A percentile compares a stretch with the other conserved stretches of the same genome.
phyloP scores from a whole-genome alignment of 2,329 filamentous ascomycete genomes.

The Trichoderma koningiopsis region DNA sequence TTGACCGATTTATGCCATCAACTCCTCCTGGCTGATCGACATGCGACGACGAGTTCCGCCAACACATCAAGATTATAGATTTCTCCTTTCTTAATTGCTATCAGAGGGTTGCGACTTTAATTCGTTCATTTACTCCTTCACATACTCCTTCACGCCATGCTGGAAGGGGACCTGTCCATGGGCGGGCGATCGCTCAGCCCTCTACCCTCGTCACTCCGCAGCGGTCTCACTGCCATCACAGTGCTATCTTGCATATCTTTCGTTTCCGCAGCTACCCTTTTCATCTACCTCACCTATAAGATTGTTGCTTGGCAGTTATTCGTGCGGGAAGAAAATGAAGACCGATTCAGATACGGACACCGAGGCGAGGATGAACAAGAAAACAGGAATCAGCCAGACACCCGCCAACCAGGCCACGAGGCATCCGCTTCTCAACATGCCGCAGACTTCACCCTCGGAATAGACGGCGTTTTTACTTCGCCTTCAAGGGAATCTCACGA shows the following conservation, averaged over 20 bases:
- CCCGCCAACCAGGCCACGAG: slow-evolving; percentile 1
- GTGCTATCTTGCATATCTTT: slow-evolving; percentile 39
- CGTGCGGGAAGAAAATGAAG: slow-evolving; percentile 23
- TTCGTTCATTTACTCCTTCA: not conserved
- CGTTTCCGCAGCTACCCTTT: slow-evolving; percentile 34
- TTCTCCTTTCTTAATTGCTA: not conserved
- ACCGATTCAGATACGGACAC: not conserved
- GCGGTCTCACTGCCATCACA: slow-evolving; percentile 38
- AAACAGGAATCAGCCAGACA: slow-evolving; percentile 23
- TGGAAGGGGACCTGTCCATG: not conserved
- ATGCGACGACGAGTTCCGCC: slow-evolving; percentile 15
- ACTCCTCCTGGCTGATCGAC: not conserved
- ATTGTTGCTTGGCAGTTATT: slow-evolving; percentile 36
- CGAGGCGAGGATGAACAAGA: slow-evolving; percentile 8
- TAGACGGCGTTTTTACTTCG: slow-evolving; percentile 40
- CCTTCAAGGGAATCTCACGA: not conserved
- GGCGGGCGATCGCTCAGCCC: slow-evolving; percentile 33
- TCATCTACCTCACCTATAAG: slow-evolving; percentile 39
- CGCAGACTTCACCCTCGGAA: slow-evolving; percentile 41
- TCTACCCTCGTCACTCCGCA: slow-evolving; percentile 29
- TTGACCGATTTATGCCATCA: not conserved
- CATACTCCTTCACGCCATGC: not conserved
- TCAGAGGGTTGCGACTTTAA: not conserved
- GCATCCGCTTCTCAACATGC: slow-evolving; percentile 31
- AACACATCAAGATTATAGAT: not conserved